These are phyloP conservation scores for Graphilbum fragrans DNA, from an alignment of 2,329 filamentous ascomycete species.

Conservation along the genomic window DNA sequence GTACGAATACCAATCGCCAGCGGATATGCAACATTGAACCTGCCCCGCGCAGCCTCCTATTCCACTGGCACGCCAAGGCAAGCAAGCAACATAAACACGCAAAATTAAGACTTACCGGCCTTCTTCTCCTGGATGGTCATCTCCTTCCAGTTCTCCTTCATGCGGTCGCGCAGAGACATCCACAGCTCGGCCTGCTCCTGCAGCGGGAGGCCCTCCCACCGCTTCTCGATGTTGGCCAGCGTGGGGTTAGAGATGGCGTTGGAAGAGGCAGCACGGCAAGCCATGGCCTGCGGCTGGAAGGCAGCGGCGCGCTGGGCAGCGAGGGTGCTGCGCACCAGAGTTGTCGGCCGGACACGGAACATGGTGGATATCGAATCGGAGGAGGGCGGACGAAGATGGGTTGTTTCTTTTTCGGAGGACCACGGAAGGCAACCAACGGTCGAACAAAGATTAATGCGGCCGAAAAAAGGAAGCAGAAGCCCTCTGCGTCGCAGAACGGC, in stretches of 20 bases:
- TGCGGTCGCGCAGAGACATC: constrained; percentile 96
- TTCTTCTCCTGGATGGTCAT: constrained; percentile 97
- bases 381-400: neutral
- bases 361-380: constrained; percentile 31
- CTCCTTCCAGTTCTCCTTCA: constrained; percentile 96
- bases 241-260: constrained; percentile 98
- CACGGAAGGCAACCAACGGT: too few relatives aligned
- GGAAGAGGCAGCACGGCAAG: constrained; percentile 48
- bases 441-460: neutral
- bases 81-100: neutral
- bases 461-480: constrained; percentile 1
- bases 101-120: constrained; percentile 61
- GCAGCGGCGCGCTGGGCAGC: constrained; percentile 6
- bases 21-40: too few relatives aligned
- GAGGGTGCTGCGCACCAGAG: constrained; percentile 34
- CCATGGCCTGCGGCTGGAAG: constrained; percentile 27
- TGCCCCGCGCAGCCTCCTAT: too few relatives aligned
- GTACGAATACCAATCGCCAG: too few relatives aligned
- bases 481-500: neutral
- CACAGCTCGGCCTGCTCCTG: constrained; percentile 99
- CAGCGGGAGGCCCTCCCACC: constrained; percentile 95
- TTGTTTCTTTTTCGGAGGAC: too few relatives aligned
- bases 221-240: constrained; percentile 96
- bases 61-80: neutral
- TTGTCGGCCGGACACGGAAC: constrained; percentile 42